Evolutionary conservation across 2,329 filamentous ascomycete genomes (phyloP), one percentile per base, ranked within the genome.

Genomic region (Fusarium illudens): DNA sequence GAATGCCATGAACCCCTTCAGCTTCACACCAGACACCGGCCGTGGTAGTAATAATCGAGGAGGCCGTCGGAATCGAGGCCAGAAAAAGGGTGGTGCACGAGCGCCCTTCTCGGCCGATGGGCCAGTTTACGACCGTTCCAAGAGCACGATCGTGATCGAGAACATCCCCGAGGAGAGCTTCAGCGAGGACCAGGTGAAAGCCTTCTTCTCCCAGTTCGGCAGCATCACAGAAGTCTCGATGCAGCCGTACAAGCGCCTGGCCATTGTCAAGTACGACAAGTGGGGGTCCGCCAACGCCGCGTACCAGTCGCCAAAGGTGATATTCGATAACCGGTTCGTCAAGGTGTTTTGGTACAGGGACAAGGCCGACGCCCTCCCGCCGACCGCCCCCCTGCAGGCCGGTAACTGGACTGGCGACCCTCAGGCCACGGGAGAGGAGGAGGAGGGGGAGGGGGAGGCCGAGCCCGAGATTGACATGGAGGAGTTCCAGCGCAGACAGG

Each of bases 311-410:
- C 92, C 92, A 0, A 93, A 93, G 74, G 90, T 89, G 48, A 90
- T 96, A 44, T 96, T 95, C 74, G 91, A 94, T 72, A 96, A 95
- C 71, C 85, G 92, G 11, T 96, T 96, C 71, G 92, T 96, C 50
- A 94, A 93, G 72, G 90, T 95, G 0, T 94, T 90, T 72, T 95
- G 92, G 92, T 85, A 88, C 74, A 90, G 88, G 70, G 84, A 86
- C 6, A 83, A 85, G 25, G 78, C 79, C 15, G 80, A 83, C 17
- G 52, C 48, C 4, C 13, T 70, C 39, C 73, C 73, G 3, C 62
- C 78, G 12, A 74, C 76, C 2, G 58, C 60, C 65, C 72, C 55
- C 30, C 68, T 32, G n/a, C 69, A 51, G 53, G 73, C 25, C 65
- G 58, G 71, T 10, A 79, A 77, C 46, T 77, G 75, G 54, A 63